A percentile compares a stretch with the other conserved stretches of the same genome.
These are phyloP conservation scores for Glonium stellatum DNA, from an alignment of 495 filamentous ascomycete species.

Conservation along the genomic window DNA sequence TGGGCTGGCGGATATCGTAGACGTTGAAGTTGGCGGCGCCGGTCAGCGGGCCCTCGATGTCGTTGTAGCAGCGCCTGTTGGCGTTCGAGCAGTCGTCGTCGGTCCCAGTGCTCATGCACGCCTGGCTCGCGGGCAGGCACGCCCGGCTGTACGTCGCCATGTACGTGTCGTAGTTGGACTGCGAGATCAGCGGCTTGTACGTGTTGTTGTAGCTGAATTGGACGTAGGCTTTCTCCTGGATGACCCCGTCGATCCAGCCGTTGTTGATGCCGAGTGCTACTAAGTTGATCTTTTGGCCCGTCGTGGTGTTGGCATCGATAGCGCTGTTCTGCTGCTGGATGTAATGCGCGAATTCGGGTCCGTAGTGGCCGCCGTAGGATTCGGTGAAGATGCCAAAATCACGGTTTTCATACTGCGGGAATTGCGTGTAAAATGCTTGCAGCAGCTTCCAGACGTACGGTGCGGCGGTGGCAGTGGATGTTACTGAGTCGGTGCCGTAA, in stretches of 20 bases:
- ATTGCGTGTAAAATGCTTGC: conserved; percentile 49
- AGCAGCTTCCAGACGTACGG: conserved; percentile 50
- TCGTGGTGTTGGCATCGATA: conserved; percentile 36
- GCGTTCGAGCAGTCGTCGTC: conserved; percentile 41
- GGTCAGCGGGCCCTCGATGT: conserved; percentile 40
- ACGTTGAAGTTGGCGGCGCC: conserved; percentile 40
- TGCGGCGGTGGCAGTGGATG: conserved; percentile 45
- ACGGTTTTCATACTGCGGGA: conserved; percentile 48
- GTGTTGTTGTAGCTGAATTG: conserved; percentile 48
- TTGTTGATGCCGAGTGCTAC: conserved; percentile 53
- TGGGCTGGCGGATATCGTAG: conserved; percentile 46
- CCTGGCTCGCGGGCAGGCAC: conserved; percentile 40
- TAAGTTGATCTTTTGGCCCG: conserved; percentile 46
- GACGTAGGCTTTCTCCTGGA: conserved; percentile 48
- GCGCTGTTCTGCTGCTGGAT: conserved; percentile 47
- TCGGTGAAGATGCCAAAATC: conserved; percentile 51
- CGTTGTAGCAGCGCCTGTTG: conserved; percentile 39
- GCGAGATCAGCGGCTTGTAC: conserved; percentile 45
- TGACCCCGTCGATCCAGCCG: conserved; percentile 46
- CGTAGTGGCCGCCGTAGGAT: conserved; percentile 53
- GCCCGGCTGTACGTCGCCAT: conserved; percentile 36
- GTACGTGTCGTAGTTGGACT: conserved; percentile 37
- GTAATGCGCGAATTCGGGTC: conserved; percentile 47
- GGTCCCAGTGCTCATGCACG: conserved; percentile 35
- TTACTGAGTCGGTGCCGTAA: conserved; percentile 47